Percentiles rank a stretch among this genome's conserved stretches.
Evolutionary conservation across 495 filamentous ascomycete species (phyloP).

Genomic region (Penicillium dipodomyicola): DNA sequence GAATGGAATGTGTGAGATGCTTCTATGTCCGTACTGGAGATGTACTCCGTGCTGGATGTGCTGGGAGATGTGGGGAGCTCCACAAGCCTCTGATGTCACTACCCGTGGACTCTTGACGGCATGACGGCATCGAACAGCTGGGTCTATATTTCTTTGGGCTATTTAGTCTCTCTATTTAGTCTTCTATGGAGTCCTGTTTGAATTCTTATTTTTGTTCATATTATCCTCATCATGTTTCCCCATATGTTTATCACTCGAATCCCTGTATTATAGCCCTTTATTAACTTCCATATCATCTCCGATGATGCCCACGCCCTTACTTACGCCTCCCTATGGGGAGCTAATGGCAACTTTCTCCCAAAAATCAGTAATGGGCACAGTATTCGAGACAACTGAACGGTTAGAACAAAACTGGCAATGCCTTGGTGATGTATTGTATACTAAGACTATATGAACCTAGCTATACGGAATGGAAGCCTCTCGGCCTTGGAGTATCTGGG

Average conservation of each 20-base stretch:
- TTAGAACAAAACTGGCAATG: slow-evolving; percentile 40
- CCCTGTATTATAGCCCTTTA: slow-evolving; percentile 3
- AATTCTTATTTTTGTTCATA: no score
- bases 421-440: background rate
- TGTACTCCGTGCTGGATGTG: background rate
- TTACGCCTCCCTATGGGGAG: slow-evolving; percentile 13
- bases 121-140: background rate
- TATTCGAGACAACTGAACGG: slow-evolving; percentile 98
- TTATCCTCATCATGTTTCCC: no score
- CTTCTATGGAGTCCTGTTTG: no score
- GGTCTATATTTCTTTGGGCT: background rate
- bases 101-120: no score
- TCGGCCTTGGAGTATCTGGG: slow-evolving; percentile 97
- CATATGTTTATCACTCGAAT: no score
- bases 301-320: background rate
- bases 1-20: slow-evolving; percentile 1
- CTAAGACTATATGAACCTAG: slow-evolving; percentile 42
- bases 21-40: background rate
- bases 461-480: slow-evolving; percentile 92
- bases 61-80: background rate
- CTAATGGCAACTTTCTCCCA: slow-evolving; percentile 94
- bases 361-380: slow-evolving; percentile 95
- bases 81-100: slow-evolving; percentile 12
- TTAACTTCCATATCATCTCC: background rate
- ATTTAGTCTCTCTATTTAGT: no score